Conservation (phyloP, 768 basidiomycete species). For the Scleroderma citrinum region DNA sequence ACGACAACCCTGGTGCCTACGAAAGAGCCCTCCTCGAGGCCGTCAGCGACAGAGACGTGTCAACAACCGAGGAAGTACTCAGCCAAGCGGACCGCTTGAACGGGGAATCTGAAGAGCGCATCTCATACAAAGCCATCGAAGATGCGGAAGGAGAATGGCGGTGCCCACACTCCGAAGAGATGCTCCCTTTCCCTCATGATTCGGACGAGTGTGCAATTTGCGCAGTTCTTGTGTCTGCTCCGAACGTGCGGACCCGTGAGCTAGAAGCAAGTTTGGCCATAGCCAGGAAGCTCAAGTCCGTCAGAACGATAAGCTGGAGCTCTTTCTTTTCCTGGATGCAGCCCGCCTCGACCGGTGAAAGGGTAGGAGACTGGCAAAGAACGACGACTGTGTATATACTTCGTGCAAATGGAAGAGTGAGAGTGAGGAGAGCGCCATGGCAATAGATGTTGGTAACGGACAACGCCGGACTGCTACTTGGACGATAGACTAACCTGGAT, state of each 20-base stretch:
- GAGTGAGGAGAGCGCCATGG: conserved; percentile 41
- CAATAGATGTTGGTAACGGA: conserved; percentile 3
- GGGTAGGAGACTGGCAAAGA: conserved; percentile 17
- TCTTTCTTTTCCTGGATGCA: conserved; percentile 36
- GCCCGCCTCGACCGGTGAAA: conserved; percentile 11
- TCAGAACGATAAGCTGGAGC: conserved; percentile 47
- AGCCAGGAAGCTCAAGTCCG: conserved; percentile 37
- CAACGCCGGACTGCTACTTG: background rate
- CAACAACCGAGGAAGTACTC: conserved; percentile 9
- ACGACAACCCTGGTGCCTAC: conserved; percentile 20
- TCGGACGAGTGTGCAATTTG: conserved; percentile 36
- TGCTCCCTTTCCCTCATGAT: conserved; percentile 24
- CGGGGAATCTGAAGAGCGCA: conserved; percentile 2
- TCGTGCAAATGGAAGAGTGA: conserved; percentile 35
- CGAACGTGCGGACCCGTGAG: conserved; percentile 38
- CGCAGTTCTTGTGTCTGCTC: conserved; percentile 15
- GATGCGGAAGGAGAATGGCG: conserved; percentile 1
- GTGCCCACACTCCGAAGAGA: conserved; percentile 5
- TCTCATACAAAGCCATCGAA: conserved; percentile 19
- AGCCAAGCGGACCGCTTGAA: conserved; percentile 20
- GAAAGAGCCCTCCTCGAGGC: conserved; percentile 11
- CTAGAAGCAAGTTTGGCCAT: conserved; percentile 42
- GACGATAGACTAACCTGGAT: background rate
- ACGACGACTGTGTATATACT: conserved; percentile 38
- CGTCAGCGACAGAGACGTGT: conserved; percentile 5